These are phyloP conservation scores for Dictyostelium firmibasis DNA, from an alignment of 78 protist species.

Conservation along the genomic window DNA sequence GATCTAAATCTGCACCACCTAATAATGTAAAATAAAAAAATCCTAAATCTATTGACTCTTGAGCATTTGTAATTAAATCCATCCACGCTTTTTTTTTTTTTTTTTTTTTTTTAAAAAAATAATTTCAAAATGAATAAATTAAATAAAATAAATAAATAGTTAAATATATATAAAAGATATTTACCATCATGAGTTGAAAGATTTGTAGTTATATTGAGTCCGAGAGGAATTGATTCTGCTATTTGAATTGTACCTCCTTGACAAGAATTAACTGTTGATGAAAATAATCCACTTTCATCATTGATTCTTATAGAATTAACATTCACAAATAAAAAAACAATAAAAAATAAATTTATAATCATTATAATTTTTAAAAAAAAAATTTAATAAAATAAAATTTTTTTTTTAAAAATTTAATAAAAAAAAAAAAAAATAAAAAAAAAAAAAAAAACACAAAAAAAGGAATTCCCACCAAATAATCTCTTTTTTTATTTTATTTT, in stretches of 20 bases:
- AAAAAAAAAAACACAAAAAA: too few relatives aligned
- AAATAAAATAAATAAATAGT: background rate
- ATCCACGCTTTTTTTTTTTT: slow-evolving; percentile 41
- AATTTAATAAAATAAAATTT: too few relatives aligned
- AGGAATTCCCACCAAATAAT: too few relatives aligned
- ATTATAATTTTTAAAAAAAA: background rate
- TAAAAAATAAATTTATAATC: background rate
- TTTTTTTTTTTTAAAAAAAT: background rate
- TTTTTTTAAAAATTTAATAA: too few relatives aligned
- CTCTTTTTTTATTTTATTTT: too few relatives aligned
- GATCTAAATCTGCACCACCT: slow-evolving; percentile 3
- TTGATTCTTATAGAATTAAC: background rate
- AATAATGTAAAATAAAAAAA: slow-evolving; percentile 69
- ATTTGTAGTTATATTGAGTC: slow-evolving; percentile 19
- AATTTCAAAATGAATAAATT: background rate
- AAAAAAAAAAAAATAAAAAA: too few relatives aligned
- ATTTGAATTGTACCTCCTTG: slow-evolving; percentile 38
- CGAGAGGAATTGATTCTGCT: slow-evolving; percentile 67
- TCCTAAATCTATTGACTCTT: slow-evolving; percentile 72
- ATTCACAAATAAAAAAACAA: background rate
- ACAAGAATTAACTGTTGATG: background rate
- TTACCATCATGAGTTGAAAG: slow-evolving; percentile 44
- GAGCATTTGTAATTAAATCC: slow-evolving; percentile 62
- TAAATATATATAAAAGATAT: background rate
- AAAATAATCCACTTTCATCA: background rate